Conservation (phyloP, 805 yeast species). For the Myxozyma neotropica region DNA sequence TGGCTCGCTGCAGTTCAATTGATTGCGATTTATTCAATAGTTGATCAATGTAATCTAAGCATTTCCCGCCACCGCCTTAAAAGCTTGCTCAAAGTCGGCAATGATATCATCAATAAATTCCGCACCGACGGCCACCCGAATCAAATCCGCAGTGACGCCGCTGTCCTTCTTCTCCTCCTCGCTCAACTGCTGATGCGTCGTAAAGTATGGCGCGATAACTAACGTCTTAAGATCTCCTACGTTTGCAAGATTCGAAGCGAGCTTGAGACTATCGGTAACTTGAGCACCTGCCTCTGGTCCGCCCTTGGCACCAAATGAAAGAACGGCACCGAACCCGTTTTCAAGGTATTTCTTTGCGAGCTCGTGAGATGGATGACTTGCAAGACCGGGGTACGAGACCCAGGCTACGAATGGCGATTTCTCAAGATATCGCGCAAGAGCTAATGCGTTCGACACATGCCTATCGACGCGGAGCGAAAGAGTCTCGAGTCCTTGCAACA, state of each 20-base stretch:
- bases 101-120: conserved; percentile 83
- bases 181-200: conserved; percentile 89
- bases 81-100: conserved; percentile 84
- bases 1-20: too few relatives aligned
- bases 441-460: conserved; percentile 80
- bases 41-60: too few relatives aligned
- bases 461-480: conserved; percentile 91
- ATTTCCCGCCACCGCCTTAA: conserved; percentile 54
- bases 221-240: conserved; percentile 96
- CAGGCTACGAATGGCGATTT: conserved; percentile 72
- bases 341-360: conserved; percentile 79
- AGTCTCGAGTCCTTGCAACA: conserved; percentile 92
- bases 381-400: conserved; percentile 93
- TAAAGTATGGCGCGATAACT: conserved; percentile 93
- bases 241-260: conserved; percentile 92
- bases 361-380: conserved; percentile 74
- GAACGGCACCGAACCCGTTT: conserved; percentile 82
- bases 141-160: conserved; percentile 81
- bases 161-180: conserved; percentile 78
- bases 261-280: conserved; percentile 78
- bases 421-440: conserved; percentile 77
- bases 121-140: conserved; percentile 88
- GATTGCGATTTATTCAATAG: too few relatives aligned
- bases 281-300: conserved; percentile 67
- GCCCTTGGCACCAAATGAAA: conserved; percentile 85